Conservation (phyloP, 352 stramenopile genomes). For the Globisporangium solare region DNA sequence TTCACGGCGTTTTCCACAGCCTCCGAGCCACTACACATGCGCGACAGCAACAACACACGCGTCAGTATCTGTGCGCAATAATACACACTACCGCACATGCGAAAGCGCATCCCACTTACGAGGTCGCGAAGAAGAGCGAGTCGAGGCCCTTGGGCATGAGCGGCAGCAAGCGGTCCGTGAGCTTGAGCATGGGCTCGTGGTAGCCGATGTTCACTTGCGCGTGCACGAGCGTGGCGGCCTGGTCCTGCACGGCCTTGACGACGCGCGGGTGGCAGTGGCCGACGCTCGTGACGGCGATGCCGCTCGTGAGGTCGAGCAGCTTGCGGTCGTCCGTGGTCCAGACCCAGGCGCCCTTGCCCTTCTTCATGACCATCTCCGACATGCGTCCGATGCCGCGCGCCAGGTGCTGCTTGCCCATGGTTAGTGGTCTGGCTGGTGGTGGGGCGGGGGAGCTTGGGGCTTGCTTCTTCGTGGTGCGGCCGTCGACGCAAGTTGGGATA, state of each 20-base stretch:
- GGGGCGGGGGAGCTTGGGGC: background rate
- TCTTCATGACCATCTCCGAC: slow-evolving; percentile 80
- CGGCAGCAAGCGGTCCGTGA: slow-evolving; percentile 77
- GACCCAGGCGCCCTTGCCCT: slow-evolving; percentile 84
- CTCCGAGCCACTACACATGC: slow-evolving; percentile 73
- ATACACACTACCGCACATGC: background rate
- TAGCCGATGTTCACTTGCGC: slow-evolving; percentile 91
- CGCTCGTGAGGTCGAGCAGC: slow-evolving; percentile 91
- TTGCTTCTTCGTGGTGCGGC: slow-evolving; percentile 13
- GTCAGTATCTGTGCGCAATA: too few species aligned
- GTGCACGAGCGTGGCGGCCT: slow-evolving; percentile 87
- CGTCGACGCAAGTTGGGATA: slow-evolving; percentile 21
- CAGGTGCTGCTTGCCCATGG: slow-evolving; percentile 70
- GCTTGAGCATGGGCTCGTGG: slow-evolving; percentile 90
- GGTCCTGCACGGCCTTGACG: slow-evolving; percentile 86
- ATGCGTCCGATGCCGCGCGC: slow-evolving; percentile 77
- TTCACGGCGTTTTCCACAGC: slow-evolving; percentile 92
- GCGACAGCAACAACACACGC: background rate
- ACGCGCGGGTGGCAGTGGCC: slow-evolving; percentile 92
- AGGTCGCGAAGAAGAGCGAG: slow-evolving; percentile 89
- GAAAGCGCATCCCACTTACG: slow-evolving; percentile 14
- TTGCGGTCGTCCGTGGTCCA: slow-evolving; percentile 85
- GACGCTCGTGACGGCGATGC: slow-evolving; percentile 91
- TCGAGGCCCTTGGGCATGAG: slow-evolving; percentile 77
- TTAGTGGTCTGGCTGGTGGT: slow-evolving; percentile 15